Evolutionary conservation across 305 asterid species (phyloP).

Genomic region (Fraxinus paxiana): DNA sequence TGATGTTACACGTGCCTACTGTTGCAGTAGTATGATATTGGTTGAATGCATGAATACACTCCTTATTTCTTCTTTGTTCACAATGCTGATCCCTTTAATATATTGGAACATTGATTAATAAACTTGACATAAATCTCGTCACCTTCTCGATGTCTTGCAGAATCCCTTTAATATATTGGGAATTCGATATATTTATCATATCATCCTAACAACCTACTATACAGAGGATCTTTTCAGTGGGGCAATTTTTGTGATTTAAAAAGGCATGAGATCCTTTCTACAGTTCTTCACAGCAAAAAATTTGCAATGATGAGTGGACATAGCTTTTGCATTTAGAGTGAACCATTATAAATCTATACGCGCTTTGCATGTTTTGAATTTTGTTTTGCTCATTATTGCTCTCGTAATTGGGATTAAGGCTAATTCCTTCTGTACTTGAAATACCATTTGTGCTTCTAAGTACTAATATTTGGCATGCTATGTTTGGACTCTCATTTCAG

Average conservation of each 20-base stretch:
- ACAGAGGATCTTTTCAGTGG: background rate
- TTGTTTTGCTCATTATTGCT: background rate
- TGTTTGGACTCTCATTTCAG: conserved; percentile 36
- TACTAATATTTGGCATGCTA: background rate
- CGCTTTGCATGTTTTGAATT: background rate
- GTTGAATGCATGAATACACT: background rate
- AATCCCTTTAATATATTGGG: background rate
- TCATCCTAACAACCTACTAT: background rate
- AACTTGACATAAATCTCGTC: background rate
- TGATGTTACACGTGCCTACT: background rate
- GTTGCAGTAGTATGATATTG: background rate
- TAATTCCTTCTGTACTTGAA: background rate
- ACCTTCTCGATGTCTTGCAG: background rate
- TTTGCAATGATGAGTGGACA: background rate
- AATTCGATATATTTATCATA: background rate
- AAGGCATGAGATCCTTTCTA: background rate
- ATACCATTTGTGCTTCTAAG: background rate
- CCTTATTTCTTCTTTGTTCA: background rate
- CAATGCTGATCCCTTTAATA: background rate
- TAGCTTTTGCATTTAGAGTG: background rate
- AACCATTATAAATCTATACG: background rate
- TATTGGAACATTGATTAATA: background rate
- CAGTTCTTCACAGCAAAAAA: background rate
- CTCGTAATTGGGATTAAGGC: background rate
- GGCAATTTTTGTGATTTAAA: background rate